Base-by-base conservation (phyloP, 1,139 yeast genomes). In the Pichia sp. region DNA sequence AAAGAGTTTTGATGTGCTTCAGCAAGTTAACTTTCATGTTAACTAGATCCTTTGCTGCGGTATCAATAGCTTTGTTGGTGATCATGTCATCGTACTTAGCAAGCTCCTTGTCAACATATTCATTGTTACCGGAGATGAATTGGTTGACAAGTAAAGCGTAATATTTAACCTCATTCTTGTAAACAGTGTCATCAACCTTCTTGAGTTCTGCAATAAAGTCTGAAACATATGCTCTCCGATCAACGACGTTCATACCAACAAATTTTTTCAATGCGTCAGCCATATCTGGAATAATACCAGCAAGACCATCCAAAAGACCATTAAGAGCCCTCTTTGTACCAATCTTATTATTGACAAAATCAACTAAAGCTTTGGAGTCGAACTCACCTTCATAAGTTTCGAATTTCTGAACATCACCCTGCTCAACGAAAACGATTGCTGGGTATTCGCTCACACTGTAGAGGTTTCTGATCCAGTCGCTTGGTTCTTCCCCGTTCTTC, bases 111-210 rank as follows among this genome's bases (percentile, higher is more conserved):
- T 51, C 48, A 36, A 79, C 61, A 54, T 69, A 79, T 2, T 55
- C 60, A 7, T 52, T 52, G 34, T 74, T 74, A 17, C 74, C 75
- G 34, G 66, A 62, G 33, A 65, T 56, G 20, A 74, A 53, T 55
- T 73, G 74, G 21, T 66, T 65, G 29, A 76, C 56, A 39, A 77
- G 56, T 47, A 70, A 69, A 37, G 59, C 60, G 58, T 81, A 80
- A 53, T 75, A 72, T 16, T 53, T 52, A 29, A 56, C 58, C 44
- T 37, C 62, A 35, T 35, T 58, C 27, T 38, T 35, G 26, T 39
- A 41, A 12, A 37, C 27, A 18, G 31, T 28, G 19, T 45, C 47
- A 17, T 59, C 49, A 13, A 58, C 41, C 13, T 49, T 46, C 28
- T 58, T 43, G 27, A 60, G 30, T 6, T 52, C 48, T n/a, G 40